Evolutionary conservation across 2,329 filamentous ascomycete species (phyloP).

Genomic region (Ophiostoma australiae): DNA sequence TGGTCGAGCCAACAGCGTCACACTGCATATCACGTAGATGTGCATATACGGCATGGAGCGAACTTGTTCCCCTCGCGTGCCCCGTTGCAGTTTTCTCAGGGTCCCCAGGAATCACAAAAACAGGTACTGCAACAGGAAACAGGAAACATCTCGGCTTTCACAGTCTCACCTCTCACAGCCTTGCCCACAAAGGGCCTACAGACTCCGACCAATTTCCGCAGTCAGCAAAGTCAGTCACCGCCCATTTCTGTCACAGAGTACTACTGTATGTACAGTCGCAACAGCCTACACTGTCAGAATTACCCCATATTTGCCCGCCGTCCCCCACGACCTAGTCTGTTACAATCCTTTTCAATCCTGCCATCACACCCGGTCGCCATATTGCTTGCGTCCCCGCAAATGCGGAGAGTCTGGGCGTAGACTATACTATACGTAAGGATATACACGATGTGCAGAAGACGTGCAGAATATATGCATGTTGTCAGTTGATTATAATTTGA

Average conservation of each 20-base stretch:
- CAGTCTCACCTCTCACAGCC: not conserved
- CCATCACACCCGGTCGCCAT: not conserved
- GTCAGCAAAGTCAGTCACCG: not conserved
- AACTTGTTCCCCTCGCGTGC: not conserved
- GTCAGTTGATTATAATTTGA: not conserved
- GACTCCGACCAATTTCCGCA: not conserved
- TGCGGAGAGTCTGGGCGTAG: not conserved
- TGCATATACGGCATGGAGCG: not conserved
- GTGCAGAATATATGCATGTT: not conserved
- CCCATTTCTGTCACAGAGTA: not conserved
- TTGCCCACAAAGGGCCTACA: not conserved
- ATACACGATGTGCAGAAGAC: not conserved
- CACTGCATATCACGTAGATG: not conserved
- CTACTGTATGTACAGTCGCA: not conserved
- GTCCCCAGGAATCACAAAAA: not conserved
- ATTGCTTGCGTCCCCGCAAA: not conserved
- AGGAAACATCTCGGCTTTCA: not conserved
- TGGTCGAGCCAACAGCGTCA: not conserved
- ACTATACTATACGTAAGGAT: not conserved
- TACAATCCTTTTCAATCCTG: not conserved
- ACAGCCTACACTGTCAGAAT: not conserved
- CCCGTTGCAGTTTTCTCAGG: not conserved
- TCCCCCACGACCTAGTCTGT: slow-evolving; percentile 6
- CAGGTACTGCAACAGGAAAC: no score
- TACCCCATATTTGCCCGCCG: not conserved